Percentiles rank a stretch among this genome's conserved stretches.
Evolutionary conservation across 2,329 filamentous ascomycete species (phyloP).

Genomic region (Penicillium olsonii): DNA sequence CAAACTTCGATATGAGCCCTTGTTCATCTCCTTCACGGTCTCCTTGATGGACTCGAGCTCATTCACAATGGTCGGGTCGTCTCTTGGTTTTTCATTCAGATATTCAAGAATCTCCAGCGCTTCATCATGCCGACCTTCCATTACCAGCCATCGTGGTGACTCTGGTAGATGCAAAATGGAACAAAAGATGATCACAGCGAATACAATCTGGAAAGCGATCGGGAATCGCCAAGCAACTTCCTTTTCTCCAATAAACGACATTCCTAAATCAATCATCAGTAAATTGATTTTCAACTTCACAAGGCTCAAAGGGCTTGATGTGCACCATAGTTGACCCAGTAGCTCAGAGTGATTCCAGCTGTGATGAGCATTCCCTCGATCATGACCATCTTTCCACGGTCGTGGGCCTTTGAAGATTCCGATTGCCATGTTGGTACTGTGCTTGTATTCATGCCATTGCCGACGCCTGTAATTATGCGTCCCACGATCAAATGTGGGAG

Average conservation of each 20-base stretch:
- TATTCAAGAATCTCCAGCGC: constrained; percentile 49
- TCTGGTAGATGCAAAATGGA: constrained; percentile 53
- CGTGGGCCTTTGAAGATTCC: constrained; percentile 22
- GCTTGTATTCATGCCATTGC: constrained; percentile 54
- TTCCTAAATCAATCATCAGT: constrained; percentile 21
- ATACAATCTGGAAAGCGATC: constrained; percentile 57
- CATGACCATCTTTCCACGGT: constrained; percentile 48
- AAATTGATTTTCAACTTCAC: neutral
- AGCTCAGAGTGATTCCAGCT: constrained; percentile 48
- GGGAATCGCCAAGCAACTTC: constrained; percentile 54
- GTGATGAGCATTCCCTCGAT: constrained; percentile 52
- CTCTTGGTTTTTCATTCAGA: constrained; percentile 43
- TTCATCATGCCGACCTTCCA: constrained; percentile 56
- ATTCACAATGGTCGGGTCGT: constrained; percentile 44
- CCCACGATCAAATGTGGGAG: constrained; percentile 50
- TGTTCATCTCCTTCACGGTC: constrained; percentile 48
- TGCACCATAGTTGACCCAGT: constrained; percentile 50
- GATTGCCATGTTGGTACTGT: constrained; percentile 52
- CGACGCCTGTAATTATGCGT: constrained; percentile 50
- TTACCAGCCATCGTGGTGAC: constrained; percentile 57
- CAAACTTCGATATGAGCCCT: constrained; percentile 54
- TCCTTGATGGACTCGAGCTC: constrained; percentile 53
- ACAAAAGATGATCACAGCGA: constrained; percentile 52
- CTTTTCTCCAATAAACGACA: constrained; percentile 51
- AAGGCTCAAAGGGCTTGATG: neutral